Evolutionary conservation across 345 rosid genomes (phyloP).

Genomic region (Rhizophora mangle): DNA sequence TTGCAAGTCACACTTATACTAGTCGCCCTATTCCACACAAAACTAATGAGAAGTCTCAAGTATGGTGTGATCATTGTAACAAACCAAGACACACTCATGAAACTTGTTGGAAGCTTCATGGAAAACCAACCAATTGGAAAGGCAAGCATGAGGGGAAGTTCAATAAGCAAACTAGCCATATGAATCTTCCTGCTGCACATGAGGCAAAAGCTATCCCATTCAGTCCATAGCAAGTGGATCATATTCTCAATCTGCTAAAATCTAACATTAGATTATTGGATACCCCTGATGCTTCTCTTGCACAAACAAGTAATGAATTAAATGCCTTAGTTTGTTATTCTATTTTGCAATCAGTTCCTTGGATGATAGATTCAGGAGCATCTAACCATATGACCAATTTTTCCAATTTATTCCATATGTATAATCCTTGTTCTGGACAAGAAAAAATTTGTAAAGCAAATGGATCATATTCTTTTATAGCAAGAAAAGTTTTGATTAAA

Average conservation of each 20-base stretch:
- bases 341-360: neutral
- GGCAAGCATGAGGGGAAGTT: neutral
- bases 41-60: neutral
- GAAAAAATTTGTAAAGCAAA: neutral
- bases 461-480: neutral
- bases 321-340: neutral
- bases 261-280: neutral
- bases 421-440: neutral
- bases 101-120: neutral
- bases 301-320: neutral
- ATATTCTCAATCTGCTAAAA: neutral
- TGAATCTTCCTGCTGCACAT: neutral
- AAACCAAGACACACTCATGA: slow-evolving; percentile 9
- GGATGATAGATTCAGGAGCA: slow-evolving; percentile 11
- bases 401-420: neutral
- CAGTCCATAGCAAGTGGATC: neutral
- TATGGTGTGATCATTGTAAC: slow-evolving; percentile 7
- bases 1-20: too few species aligned
- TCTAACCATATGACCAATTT: slow-evolving; percentile 6
- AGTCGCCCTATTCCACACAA: neutral
- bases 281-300: neutral
- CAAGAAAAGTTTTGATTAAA: too few species aligned
- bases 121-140: neutral
- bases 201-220: neutral
- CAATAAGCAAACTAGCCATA: too few species aligned